Evolutionary conservation across 2,329 filamentous ascomycete species (phyloP).

Genomic region (Pleoardoris graminearum): DNA sequence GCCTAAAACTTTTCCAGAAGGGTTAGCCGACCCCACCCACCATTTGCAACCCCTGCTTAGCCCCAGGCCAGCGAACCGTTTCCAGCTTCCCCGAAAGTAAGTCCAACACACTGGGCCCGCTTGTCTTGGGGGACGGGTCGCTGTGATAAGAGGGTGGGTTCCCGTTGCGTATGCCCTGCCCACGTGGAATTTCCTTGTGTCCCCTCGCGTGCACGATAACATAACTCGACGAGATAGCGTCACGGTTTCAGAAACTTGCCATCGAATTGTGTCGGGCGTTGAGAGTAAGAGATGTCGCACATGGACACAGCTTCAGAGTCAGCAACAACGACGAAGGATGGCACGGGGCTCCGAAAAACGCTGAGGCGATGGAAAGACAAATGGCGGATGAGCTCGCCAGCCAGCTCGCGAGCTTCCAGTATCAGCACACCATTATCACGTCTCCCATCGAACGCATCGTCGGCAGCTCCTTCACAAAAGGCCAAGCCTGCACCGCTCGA

Average conservation of each 20-base stretch:
- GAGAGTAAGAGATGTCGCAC: background rate
- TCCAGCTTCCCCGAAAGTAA: conserved; percentile 14
- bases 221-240: background rate
- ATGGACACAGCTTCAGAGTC: background rate
- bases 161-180: conserved; percentile 7
- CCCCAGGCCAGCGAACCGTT: conserved; percentile 6
- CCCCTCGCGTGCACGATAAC: conserved; percentile 1
- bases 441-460: conserved; percentile 9
- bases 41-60: conserved; percentile 2
- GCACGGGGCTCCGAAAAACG: conserved; percentile 9
- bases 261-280: background rate
- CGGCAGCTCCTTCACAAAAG: conserved; percentile 1
- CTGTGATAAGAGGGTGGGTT: conserved; percentile 10
- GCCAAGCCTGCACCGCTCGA: background rate
- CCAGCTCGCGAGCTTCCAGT: conserved; percentile 9
- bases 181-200: conserved; percentile 6
- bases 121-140: conserved; percentile 5
- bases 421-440: conserved; percentile 7
- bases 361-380: conserved; percentile 15
- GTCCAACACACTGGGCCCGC: conserved; percentile 6
- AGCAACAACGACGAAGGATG: background rate
- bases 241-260: background rate
- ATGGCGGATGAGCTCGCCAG: conserved; percentile 8
- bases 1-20: conserved; percentile 10
- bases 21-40: conserved; percentile 9